Conservation (phyloP, 2,329 filamentous ascomycete genomes). For the Scedosporium boydii region DNA sequence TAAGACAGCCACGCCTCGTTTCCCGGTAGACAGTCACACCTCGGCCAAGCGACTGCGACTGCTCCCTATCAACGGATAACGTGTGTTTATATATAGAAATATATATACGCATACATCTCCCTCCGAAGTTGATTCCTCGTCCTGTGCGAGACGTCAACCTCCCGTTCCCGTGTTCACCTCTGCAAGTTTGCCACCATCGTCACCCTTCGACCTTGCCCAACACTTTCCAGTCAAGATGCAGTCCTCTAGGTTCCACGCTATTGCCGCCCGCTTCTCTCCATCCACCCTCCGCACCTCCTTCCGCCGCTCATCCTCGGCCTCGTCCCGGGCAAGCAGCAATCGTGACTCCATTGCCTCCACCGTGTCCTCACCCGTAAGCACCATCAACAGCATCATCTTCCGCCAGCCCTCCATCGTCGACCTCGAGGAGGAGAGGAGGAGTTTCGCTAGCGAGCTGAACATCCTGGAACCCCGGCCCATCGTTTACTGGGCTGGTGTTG, state of each 20-base stretch:
- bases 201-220: background rate
- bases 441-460: slow-evolving; percentile 41
- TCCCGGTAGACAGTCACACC: background rate
- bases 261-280: slow-evolving; percentile 42
- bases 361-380: slow-evolving; percentile 33
- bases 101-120: background rate
- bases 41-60: background rate
- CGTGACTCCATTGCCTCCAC: slow-evolving; percentile 32
- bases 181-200: background rate
- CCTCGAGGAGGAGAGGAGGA: slow-evolving; percentile 46
- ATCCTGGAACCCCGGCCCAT: slow-evolving; percentile 53
- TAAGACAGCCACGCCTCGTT: slow-evolving; percentile 1
- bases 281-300: slow-evolving; percentile 40
- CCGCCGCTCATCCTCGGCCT: slow-evolving; percentile 39
- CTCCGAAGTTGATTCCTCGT: background rate
- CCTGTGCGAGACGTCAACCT: background rate
- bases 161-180: background rate
- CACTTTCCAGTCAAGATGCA: slow-evolving; percentile 28
- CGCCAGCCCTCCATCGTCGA: slow-evolving; percentile 48
- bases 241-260: slow-evolving; percentile 37
- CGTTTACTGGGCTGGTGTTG: slow-evolving; percentile 54
- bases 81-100: too few relatives aligned
- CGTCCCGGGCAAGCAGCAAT: slow-evolving; percentile 30
- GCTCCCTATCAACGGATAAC: background rate
- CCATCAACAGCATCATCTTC: slow-evolving; percentile 51